Evolutionary conservation across 2,329 filamentous ascomycete genomes (phyloP), one percentile per base, ranked within the genome.

Genomic region (Microcyclospora pomicola): DNA sequence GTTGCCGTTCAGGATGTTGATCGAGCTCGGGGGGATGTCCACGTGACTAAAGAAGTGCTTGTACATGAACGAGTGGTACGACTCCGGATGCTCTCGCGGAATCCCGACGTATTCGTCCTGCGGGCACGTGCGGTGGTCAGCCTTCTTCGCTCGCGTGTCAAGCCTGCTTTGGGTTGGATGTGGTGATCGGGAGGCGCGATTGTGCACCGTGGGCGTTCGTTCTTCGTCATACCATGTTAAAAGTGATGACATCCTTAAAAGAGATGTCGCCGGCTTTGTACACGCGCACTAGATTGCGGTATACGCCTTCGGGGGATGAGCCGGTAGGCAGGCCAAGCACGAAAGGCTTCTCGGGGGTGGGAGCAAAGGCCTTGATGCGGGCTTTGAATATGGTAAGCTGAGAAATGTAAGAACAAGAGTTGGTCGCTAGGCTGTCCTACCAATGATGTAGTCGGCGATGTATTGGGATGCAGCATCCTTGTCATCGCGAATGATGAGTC

Each of bases 1-100:
- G 55, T 87, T 88, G 52, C 83, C 83, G 55, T 88, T 75, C 30
- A 88, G 72, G 52, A 91, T 85, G 63, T 92, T 78, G 56, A 91
- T 84, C 58, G 88, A 87, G 53, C 73, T 71, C 5, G 84, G 84
- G 47, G 77, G 73, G 49, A 91, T 79, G 55, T 92, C 82, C 50
- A 91, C 78, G 47, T 77, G 83, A 32, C 80, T 83, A 68, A 92
- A 92, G 69, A 92, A 85, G 64, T 91, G 72, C 62, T 82, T 83
- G 73, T 86, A 92, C 84, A 92, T 91, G 67, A 91, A 92, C 47
- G 78, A 82, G 65, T 92, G 84, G 63, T 92, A 92, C 52, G 79
- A 85, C 59, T 91, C 78, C 10, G 82, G 77, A 58, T 92, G 82
- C 51, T 87, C 82, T 52, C 82, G 76, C 27, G 83, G 79, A 45